Percentiles rank a stretch among this genome's conserved stretches.
Evolutionary conservation across 2,329 filamentous ascomycete species (phyloP).

Genomic region (Alternaria viburni): DNA sequence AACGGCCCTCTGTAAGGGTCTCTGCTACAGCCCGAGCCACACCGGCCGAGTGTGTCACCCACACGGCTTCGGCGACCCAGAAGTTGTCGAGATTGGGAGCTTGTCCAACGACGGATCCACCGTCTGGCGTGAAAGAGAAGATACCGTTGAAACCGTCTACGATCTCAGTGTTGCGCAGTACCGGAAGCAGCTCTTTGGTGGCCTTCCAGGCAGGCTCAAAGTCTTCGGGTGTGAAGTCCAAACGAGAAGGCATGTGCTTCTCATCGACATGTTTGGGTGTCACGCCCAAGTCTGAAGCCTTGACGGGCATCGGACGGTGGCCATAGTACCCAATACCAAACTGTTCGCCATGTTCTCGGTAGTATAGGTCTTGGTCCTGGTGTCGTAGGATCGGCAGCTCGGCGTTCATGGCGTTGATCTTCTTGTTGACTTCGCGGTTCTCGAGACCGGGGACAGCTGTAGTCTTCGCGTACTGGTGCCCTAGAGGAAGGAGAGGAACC

Average conservation of each 20-base stretch:
- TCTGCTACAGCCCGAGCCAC: slow-evolving; percentile 67
- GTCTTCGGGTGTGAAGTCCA: slow-evolving; percentile 65
- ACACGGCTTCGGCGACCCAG: slow-evolving; percentile 69
- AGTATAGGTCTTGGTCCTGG: slow-evolving; percentile 70
- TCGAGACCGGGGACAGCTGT: slow-evolving; percentile 57
- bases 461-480: slow-evolving; percentile 70
- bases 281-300: slow-evolving; percentile 60
- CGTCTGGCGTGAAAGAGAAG: slow-evolving; percentile 71
- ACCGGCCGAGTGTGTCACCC: slow-evolving; percentile 70
- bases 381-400: slow-evolving; percentile 65
- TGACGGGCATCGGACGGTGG: slow-evolving; percentile 66
- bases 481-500: slow-evolving; percentile 66
- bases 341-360: slow-evolving; percentile 68
- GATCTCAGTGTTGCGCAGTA: slow-evolving; percentile 58
- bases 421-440: slow-evolving; percentile 48
- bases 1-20: slow-evolving; percentile 62
- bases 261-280: slow-evolving; percentile 63
- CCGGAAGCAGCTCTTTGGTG: slow-evolving; percentile 62
- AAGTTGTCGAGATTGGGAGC: slow-evolving; percentile 66
- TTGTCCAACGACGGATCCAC: slow-evolving; percentile 65
- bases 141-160: slow-evolving; percentile 69
- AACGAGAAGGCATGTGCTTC: slow-evolving; percentile 68
- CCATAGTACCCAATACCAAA: slow-evolving; percentile 70
- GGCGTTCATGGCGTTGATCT: slow-evolving; percentile 57
- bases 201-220: slow-evolving; percentile 67